phyloP scores from a whole-genome alignment of 768 basidiomycete genomes.

The Rhizopogon vinicolor region DNA sequence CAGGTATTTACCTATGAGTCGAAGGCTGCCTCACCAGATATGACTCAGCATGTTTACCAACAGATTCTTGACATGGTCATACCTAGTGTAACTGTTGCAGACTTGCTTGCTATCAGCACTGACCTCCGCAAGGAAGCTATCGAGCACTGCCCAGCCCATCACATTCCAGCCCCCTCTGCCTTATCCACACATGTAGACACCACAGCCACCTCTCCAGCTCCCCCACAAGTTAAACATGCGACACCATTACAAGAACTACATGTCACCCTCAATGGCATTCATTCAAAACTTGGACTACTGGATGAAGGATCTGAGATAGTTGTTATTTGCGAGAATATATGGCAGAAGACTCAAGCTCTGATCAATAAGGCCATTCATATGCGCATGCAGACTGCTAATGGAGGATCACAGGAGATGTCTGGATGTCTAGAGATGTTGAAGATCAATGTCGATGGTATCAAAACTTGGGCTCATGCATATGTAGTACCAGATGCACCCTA shows the following conservation, averaged over 20 bases:
- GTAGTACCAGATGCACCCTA: slow-evolving; percentile 15
- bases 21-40: slow-evolving; percentile 3
- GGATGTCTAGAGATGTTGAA: slow-evolving; percentile 6
- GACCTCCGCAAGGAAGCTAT: slow-evolving; percentile 8
- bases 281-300: neutral
- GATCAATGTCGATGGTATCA: slow-evolving; percentile 12
- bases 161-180: neutral
- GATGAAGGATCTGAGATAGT: slow-evolving; percentile 20
- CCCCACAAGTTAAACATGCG: slow-evolving; percentile 6
- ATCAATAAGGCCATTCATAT: slow-evolving; percentile 13
- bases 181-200: no score
- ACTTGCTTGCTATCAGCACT: slow-evolving; percentile 12
- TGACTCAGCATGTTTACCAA: neutral
- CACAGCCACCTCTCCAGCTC: neutral
- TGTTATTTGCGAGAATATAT: slow-evolving; percentile 15
- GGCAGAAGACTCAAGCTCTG: slow-evolving; percentile 4
- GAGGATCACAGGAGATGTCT: neutral
- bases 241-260: neutral
- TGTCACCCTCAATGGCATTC: neutral
- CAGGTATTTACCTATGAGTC: slow-evolving; percentile 5
- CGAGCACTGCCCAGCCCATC: slow-evolving; percentile 1
- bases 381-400: slow-evolving; percentile 20
- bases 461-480: slow-evolving; percentile 19
- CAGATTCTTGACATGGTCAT: slow-evolving; percentile 1
- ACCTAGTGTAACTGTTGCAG: neutral